phyloP scores from a whole-genome alignment of 192 early-diverging fungal species.

The Coemansia sp. region DNA sequence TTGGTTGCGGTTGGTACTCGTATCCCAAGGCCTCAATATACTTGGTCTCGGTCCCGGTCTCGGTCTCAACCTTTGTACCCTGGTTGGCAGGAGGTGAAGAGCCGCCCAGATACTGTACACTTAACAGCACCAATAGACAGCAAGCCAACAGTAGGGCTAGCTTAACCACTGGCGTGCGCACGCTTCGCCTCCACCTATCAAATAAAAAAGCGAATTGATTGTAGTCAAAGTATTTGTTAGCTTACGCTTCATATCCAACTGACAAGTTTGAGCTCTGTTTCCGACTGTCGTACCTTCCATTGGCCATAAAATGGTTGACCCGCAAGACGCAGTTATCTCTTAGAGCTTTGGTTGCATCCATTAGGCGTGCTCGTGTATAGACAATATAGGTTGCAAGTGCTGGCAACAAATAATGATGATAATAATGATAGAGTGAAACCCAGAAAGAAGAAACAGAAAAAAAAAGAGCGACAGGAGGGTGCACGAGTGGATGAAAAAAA shows the following conservation, averaged over 20 bases:
- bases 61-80: neutral
- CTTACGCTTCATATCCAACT: neutral
- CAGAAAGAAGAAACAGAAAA: too few species aligned
- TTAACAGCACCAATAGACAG: slow-evolving; percentile 8
- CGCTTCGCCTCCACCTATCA: slow-evolving; percentile 19
- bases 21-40: slow-evolving; percentile 38
- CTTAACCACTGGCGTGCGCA: neutral
- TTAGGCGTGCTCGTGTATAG: neutral
- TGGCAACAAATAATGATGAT: neutral
- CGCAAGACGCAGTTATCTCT: neutral
- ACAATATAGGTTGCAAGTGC: neutral
- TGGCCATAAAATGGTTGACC: neutral
- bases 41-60: neutral
- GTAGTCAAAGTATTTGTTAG: neutral
- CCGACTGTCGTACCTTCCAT: neutral
- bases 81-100: too few species aligned
- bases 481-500: too few species aligned
- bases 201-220: neutral
- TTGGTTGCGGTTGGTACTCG: slow-evolving; percentile 24
- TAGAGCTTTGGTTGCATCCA: neutral
- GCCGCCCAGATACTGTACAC: neutral
- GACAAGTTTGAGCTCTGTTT: neutral
- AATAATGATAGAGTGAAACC: neutral
- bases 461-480: too few species aligned
- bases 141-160: slow-evolving; percentile 11